Evolutionary conservation across 768 basidiomycete genomes (phyloP), one percentile per base, ranked within the genome.

Genomic region (Podaxis sp.): DNA sequence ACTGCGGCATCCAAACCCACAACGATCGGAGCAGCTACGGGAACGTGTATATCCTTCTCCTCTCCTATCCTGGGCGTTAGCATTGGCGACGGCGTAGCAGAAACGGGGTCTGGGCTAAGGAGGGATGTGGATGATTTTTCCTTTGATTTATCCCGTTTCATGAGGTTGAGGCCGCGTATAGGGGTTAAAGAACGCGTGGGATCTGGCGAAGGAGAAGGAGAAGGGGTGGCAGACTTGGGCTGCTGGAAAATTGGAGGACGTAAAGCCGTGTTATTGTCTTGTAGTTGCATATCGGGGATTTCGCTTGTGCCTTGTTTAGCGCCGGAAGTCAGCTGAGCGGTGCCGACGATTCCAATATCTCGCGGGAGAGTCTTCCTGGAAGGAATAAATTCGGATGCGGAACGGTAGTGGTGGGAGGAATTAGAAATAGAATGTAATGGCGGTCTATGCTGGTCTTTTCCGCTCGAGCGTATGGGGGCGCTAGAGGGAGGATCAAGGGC

Each of bases 1-100:
- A 22, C 59, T 42, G 64, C 52, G 33, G 76, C 75, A 57, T 73
- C 75, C 58, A 87, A 70, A 61, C 75, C 82, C 65, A 87, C 76
- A 36, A 89, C 76, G 13, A 88, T 80, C 44, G 89, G 88, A 38
- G 83, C 82, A 54, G 87, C 86, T 46, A 90, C 87, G 39, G 84
- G 86, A 42, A 80, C 75, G 65, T 77, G 76, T 63, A 89, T 81
- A 64, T 84, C 80, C 68, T 88, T 89, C 61, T 75, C 75, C 66
- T 88, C 79, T 51, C 88, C 87, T 66, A 88, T 87, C 65, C 77
- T 80, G 24, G 88, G 87, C 24, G 88, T 90, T 38, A 79, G 72
- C 64, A 84, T 78, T 57, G 74, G 38, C 9, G 59, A 30, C 4
- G 59, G 51, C 17, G 59, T 8, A 52, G 36, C 26, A 15, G 24